These are phyloP conservation scores for Scutellaria baicalensis DNA, from an alignment of 257 asterid genomes.

Conservation along the genomic window DNA sequence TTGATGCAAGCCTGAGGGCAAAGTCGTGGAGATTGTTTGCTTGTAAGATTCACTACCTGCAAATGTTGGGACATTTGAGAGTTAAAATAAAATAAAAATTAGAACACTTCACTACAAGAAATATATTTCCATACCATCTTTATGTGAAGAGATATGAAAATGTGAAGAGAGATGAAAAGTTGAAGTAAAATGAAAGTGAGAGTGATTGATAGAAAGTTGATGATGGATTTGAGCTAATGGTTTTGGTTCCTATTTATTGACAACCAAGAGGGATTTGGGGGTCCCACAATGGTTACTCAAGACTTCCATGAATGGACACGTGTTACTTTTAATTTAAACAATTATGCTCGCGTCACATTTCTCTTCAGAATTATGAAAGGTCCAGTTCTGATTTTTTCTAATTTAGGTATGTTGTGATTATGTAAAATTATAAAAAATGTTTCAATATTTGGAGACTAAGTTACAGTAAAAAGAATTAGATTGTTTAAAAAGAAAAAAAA, in stretches of 20 bases:
- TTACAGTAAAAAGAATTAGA: no score
- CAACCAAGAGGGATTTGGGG: neutral
- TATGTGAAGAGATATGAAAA: neutral
- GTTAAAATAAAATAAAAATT: no score
- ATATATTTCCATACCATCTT: neutral
- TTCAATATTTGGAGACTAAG: no score
- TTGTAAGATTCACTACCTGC: slow-evolving; percentile 69
- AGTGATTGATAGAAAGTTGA: neutral
- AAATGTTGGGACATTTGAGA: slow-evolving; percentile 9
- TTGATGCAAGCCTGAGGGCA: slow-evolving; percentile 38
- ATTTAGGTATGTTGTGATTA: no score
- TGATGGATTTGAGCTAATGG: neutral
- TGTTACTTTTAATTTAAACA: neutral
- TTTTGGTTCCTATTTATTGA: neutral
- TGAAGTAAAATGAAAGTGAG: no score
- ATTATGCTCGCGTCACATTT: neutral
- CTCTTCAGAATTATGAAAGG: no score
- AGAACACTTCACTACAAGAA: no score
- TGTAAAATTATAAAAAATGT: no score
- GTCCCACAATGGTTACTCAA: neutral
- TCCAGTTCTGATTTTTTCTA: no score
- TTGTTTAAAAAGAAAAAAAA: no score
- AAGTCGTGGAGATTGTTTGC: slow-evolving; percentile 37
- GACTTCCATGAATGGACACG: neutral
- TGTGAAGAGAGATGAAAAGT: no score